Conservation (phyloP, 805 yeast genomes). For the Nakazawaea holstii region DNA sequence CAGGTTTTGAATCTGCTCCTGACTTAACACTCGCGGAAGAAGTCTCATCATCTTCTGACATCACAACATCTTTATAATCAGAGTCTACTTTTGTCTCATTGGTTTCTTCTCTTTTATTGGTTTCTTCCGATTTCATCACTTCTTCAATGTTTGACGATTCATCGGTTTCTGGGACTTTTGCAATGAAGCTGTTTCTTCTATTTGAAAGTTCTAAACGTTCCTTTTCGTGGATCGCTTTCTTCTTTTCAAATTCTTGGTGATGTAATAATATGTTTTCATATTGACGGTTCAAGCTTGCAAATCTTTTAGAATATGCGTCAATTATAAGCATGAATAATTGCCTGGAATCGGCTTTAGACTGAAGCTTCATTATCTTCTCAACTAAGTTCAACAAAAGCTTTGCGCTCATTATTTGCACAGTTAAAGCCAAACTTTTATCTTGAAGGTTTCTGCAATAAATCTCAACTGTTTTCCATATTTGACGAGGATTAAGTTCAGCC, state of each 20-base stretch:
- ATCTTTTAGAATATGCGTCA: conserved; percentile 81
- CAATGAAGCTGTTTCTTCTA: conserved; percentile 19
- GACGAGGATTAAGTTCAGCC: conserved; percentile 72
- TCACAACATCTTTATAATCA: conserved; percentile 25
- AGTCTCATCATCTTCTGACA: conserved; percentile 16
- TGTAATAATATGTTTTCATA: conserved; percentile 59
- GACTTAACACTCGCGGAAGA: conserved; percentile 11
- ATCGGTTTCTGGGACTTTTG: not conserved
- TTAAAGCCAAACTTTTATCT: conserved; percentile 76
- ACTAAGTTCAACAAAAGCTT: conserved; percentile 81
- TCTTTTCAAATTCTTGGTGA: conserved; percentile 48
- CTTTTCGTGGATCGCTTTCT: conserved; percentile 35
- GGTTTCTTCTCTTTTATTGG: not conserved
- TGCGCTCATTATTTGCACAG: conserved; percentile 96
- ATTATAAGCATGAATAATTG: conserved; percentile 82
- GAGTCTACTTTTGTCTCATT: conserved; percentile 5
- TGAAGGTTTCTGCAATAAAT: conserved; percentile 77
- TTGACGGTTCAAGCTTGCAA: conserved; percentile 68
- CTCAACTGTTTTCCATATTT: conserved; percentile 81
- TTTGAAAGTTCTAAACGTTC: conserved; percentile 30
- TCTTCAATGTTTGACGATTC: not conserved
- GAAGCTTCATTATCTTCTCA: conserved; percentile 79
- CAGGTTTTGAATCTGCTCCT: conserved; percentile 1
- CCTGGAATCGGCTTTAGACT: conserved; percentile 74
- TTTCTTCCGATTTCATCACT: not conserved